Conservation (phyloP, 2,329 filamentous ascomycete genomes). For the Xylariaceae sp. region DNA sequence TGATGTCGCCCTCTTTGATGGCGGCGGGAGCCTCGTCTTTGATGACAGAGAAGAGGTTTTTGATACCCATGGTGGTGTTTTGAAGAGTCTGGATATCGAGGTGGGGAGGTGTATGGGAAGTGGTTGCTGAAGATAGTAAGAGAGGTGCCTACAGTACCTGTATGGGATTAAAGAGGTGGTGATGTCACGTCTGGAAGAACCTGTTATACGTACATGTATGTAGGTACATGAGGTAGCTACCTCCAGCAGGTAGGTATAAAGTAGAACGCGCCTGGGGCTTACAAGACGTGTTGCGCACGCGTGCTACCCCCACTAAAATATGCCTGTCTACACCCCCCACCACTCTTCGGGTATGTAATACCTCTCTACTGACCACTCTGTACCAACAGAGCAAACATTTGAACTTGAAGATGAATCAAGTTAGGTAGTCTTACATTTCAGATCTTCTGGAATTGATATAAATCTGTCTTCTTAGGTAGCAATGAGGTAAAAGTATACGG, state of each 20-base stretch:
- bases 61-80: constrained; percentile 54
- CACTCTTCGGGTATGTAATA: too few relatives aligned
- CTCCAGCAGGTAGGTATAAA: too few relatives aligned
- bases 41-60: constrained; percentile 75
- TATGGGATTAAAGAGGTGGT: constrained; percentile 1
- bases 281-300: constrained; percentile 9
- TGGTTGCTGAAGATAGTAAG: neutral
- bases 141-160: neutral
- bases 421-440: too few relatives aligned
- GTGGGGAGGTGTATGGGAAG: neutral
- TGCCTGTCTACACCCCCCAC: too few relatives aligned
- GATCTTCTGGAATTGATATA: too few relatives aligned
- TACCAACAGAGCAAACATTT: too few relatives aligned
- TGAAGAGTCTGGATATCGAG: neutral
- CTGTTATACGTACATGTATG: constrained; percentile 6
- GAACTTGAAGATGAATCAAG: too few relatives aligned
- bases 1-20: constrained; percentile 95
- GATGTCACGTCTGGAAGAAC: constrained; percentile 18
- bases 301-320: too few relatives aligned
- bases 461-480: too few relatives aligned
- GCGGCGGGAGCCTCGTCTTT: constrained; percentile 93
- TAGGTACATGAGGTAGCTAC: too few relatives aligned
- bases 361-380: too few relatives aligned
- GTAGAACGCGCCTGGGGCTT: constrained; percentile 2
- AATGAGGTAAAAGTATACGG: too few relatives aligned